Conservation (phyloP, 768 basidiomycete species). For the Boletus tomentosulus region DNA sequence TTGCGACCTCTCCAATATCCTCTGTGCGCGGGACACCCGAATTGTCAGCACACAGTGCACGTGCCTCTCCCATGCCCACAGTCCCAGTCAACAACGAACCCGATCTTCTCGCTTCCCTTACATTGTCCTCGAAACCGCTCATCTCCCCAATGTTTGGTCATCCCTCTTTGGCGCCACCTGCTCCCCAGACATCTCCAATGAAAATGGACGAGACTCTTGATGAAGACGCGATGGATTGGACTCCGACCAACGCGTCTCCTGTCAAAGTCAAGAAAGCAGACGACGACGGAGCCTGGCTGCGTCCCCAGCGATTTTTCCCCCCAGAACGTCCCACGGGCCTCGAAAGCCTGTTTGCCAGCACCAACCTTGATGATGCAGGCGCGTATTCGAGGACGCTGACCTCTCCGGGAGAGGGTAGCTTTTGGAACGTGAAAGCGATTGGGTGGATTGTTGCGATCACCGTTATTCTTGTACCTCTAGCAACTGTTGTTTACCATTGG, state of each 20-base stretch:
- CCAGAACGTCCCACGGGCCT: constrained; percentile 77
- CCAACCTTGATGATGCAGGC: constrained; percentile 48
- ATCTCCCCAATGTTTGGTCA: constrained; percentile 65
- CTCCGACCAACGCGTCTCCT: constrained; percentile 44
- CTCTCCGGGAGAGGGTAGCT: background rate
- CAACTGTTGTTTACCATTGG: constrained; percentile 15
- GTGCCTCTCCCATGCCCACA: constrained; percentile 26
- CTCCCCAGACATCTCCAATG: constrained; percentile 22
- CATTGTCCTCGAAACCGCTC: constrained; percentile 63
- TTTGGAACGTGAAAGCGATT: background rate
- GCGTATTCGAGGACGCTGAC: background rate
- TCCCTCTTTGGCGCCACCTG: constrained; percentile 49
- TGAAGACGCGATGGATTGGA: constrained; percentile 64
- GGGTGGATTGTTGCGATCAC: constrained; percentile 9
- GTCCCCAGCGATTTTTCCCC: constrained; percentile 72
- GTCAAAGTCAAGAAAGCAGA: constrained; percentile 21
- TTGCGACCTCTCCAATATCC: constrained; percentile 47
- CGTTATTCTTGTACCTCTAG: constrained; percentile 18
- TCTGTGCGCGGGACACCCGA: constrained; percentile 43
- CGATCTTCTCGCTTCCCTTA: constrained; percentile 59
- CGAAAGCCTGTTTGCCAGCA: constrained; percentile 62
- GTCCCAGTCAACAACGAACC: constrained; percentile 36
- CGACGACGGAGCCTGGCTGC: constrained; percentile 49
- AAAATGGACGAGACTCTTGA: constrained; percentile 27
- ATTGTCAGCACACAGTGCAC: constrained; percentile 15